A percentile compares a stretch with the other conserved stretches of the same genome.
These are phyloP conservation scores for Puccinia polysora DNA, from an alignment of 1,284 basidiomycete species.

Conservation along the genomic window DNA sequence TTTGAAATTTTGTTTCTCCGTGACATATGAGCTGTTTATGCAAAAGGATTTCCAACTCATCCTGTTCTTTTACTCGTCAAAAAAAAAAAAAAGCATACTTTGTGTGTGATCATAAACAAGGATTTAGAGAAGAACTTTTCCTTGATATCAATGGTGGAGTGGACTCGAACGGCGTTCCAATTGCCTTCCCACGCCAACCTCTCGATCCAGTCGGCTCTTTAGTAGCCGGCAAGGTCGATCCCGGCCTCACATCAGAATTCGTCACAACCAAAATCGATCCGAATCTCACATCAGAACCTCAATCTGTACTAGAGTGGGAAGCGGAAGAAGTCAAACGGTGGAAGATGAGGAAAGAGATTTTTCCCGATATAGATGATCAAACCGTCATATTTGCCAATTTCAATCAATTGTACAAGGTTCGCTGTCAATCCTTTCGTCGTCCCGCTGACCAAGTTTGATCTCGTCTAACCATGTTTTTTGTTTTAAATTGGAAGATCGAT, in stretches of 20 bases:
- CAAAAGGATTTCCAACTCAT: no score
- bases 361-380: slow-evolving; percentile 58
- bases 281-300: no score
- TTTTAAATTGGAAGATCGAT: slow-evolving; percentile 56
- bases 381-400: slow-evolving; percentile 63
- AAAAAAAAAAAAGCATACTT: no score
- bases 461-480: not conserved
- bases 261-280: no score
- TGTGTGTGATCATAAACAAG: slow-evolving; percentile 63
- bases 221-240: no score
- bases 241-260: no score
- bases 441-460: not conserved
- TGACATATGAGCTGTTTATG: slow-evolving; percentile 58
- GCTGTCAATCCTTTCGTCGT: not conserved
- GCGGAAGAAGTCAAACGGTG: slow-evolving; percentile 58
- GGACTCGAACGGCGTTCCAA: slow-evolving; percentile 39
- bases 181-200: slow-evolving; percentile 12
- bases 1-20: slow-evolving; percentile 54
- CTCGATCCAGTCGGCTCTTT: no score
- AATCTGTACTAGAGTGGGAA: no score
- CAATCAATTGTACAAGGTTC: slow-evolving; percentile 59
- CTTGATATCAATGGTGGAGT: slow-evolving; percentile 17
- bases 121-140: slow-evolving; percentile 51
- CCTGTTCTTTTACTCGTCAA: no score
- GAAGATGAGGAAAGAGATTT: slow-evolving; percentile 56